These are phyloP conservation scores for Isochrysis galbana DNA, from an alignment of 78 protist species.

Conservation along the genomic window DNA sequence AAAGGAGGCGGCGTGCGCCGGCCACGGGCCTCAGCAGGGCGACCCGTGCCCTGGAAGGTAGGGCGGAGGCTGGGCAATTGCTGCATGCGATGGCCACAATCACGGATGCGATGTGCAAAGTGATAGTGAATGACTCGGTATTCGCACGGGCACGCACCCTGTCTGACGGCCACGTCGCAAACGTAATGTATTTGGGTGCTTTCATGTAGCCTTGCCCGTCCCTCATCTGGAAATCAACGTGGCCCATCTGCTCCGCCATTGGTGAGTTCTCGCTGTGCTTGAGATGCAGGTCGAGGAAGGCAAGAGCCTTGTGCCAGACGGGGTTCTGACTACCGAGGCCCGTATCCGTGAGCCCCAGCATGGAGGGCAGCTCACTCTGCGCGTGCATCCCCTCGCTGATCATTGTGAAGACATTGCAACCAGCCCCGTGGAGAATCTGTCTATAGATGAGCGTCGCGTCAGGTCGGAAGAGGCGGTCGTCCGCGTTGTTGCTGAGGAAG, in stretches of 20 bases:
- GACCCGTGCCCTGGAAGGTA: too few relatives aligned
- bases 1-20: too few relatives aligned
- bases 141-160: too few relatives aligned
- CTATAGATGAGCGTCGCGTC: not conserved
- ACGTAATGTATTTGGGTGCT: not conserved
- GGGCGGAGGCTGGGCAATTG: too few relatives aligned
- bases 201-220: not conserved
- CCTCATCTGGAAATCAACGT: not conserved
- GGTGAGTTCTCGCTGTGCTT: too few relatives aligned
- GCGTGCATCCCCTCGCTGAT: not conserved
- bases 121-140: too few relatives aligned
- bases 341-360: not conserved
- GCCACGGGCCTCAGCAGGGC: too few relatives aligned
- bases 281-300: not conserved
- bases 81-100: too few relatives aligned
- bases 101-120: too few relatives aligned
- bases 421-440: not conserved
- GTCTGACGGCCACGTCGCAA: too few relatives aligned
- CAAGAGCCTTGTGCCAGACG: not conserved
- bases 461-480: not conserved
- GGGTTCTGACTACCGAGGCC: not conserved
- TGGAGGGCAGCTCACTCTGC: not conserved
- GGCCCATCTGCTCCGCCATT: too few relatives aligned
- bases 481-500: not conserved
- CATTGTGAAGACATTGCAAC: not conserved